Base-by-base conservation (phyloP, 768 basidiomycete genomes). In the Peribolospora baueri region DNA sequence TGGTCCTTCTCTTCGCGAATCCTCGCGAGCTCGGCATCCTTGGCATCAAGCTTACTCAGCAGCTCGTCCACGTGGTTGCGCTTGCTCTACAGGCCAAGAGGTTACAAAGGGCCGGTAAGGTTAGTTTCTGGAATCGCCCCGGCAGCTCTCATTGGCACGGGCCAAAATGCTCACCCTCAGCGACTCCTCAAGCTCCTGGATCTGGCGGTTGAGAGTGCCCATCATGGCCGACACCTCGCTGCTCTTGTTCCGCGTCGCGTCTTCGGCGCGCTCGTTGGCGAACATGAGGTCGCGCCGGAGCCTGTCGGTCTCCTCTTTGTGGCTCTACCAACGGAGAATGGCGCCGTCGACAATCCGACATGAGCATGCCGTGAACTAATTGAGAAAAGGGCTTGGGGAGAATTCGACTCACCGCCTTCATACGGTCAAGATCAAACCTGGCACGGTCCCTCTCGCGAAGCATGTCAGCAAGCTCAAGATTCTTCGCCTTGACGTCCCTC, bases 401-500 rank as follows among this genome's bases (percentile, higher is more conserved):
- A 6, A 45, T 45, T 10, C 39, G 5, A 66, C 71, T 58, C 56
- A 71, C 72, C 5, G 85, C 77, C 70, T 91, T 95, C 65, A 85
- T 76, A 25, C 93, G 75, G 65, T 98, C 93, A 36, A 95, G 71
- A 60, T 98, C 93, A 63, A 93, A 97, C 48, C 93, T 74, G 42
- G 91, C 88, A 55, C 90, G 75, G 65, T 98, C 93, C 42, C 93
- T 79, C 68, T 98, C 93, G 49, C 91, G 77, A 61, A 98, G 82
- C 93, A 98, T 98, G 65, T 97, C 93, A 36, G 93, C 93, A 14
- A 98, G 72, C 67, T 97, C 93, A 54, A 98, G 69, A 65, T 95
- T 98, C 76, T 98, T 98, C n/a, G 84, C 75, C 70, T 97, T 98
- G 62, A 97, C 72, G 65, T 98, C 93, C 42, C 88, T 74, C 66